Conservation (phyloP, 2,329 filamentous ascomycete species). For the Ophiostoma quercus region DNA sequence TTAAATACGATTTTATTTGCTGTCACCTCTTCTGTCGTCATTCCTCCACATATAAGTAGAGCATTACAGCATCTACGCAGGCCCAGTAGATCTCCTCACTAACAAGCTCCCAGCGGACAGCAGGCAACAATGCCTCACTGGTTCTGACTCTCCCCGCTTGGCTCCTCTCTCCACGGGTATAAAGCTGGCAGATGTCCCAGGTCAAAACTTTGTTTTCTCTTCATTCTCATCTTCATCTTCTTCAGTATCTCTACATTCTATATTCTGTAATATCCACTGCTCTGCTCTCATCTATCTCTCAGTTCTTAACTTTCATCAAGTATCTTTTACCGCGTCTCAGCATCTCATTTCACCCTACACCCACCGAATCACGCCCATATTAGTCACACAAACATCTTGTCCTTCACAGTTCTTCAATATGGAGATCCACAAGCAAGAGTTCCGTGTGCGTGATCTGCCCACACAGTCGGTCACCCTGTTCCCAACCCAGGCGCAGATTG, state of each 20-base stretch:
- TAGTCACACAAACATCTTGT: neutral
- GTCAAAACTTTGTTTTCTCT: neutral
- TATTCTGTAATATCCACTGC: neutral
- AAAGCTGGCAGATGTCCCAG: neutral
- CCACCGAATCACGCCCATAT: neutral
- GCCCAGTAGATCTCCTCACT: conserved; percentile 2
- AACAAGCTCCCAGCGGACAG: neutral
- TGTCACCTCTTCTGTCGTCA: neutral
- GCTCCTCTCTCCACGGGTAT: neutral
- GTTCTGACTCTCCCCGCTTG: neutral
- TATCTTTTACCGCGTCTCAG: neutral
- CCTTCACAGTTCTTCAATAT: conserved; percentile 29
- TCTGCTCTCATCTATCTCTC: neutral
- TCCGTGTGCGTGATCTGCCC: conserved; percentile 51
- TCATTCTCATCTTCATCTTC: conserved; percentile 1
- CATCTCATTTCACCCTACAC: neutral
- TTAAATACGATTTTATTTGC: too few species aligned
- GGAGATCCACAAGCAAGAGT: conserved; percentile 45
- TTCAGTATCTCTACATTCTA: neutral
- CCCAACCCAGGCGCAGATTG: conserved; percentile 55
- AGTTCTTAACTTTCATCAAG: neutral
- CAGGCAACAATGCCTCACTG: neutral
- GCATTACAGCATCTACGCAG: neutral
- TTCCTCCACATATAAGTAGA: neutral
- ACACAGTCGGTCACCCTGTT: conserved; percentile 61